Evolutionary conservation across 306 rosid species (phyloP).

Genomic region (Adenanthera pavonina): DNA sequence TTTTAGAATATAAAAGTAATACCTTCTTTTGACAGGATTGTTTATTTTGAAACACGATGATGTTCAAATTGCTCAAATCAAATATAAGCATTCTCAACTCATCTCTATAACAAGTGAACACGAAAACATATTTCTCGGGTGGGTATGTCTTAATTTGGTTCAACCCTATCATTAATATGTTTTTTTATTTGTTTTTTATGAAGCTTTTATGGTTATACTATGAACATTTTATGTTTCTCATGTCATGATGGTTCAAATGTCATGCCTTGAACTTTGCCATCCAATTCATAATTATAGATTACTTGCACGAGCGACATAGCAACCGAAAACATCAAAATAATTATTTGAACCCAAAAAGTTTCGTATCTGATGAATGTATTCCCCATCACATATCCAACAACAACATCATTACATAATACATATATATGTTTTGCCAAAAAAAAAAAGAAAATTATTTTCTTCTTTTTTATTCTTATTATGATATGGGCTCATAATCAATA

Average conservation of each 20-base stretch:
- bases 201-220: slow-evolving; percentile 3
- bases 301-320: slow-evolving; percentile 10
- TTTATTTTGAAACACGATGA: too few species aligned
- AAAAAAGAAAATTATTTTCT: not conserved
- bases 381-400: not conserved
- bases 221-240: not conserved
- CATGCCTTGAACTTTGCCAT: not conserved
- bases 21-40: too few species aligned
- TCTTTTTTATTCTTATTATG: not conserved
- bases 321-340: not conserved
- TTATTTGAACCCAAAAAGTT: not conserved
- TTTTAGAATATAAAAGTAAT: too few species aligned
- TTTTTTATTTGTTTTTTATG: not conserved
- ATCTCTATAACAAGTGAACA: too few species aligned
- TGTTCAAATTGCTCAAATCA: too few species aligned
- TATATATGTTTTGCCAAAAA: not conserved
- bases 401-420: not conserved
- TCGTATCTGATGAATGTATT: not conserved
- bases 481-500: not conserved
- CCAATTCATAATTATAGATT: not conserved
- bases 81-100: too few species aligned
- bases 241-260: slow-evolving; percentile 28
- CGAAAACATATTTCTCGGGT: too few species aligned
- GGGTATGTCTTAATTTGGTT: slow-evolving; percentile 6
- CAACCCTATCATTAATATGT: slow-evolving; percentile 21